Evolutionary conservation across 257 asterid species (phyloP).

Genomic region (Anisodus acutangulus): DNA sequence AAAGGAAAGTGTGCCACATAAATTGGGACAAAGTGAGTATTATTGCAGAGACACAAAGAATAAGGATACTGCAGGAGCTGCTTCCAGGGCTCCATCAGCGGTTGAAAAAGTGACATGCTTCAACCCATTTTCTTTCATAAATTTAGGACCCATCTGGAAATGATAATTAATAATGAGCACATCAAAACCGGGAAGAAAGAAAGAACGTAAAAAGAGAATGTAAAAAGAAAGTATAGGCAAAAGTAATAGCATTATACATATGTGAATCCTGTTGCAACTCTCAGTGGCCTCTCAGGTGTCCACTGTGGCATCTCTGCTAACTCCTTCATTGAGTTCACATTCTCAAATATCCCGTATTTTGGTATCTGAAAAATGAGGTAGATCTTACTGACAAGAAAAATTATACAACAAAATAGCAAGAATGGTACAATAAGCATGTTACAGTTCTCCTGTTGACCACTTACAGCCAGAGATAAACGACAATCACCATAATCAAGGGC

Average conservation of each 20-base stretch:
- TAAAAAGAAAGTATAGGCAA: not conserved
- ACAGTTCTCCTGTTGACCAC: conserved; percentile 34
- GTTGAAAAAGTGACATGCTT: conserved; percentile 79
- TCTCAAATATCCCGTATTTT: conserved; percentile 94
- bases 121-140: conserved; percentile 83
- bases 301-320: conserved; percentile 93
- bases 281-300: conserved; percentile 89
- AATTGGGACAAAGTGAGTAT: too few species aligned
- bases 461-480: conserved; percentile 88
- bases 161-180: conserved; percentile 22
- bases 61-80: conserved; percentile 63
- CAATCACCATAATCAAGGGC: conserved; percentile 94
- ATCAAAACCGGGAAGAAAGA: not conserved
- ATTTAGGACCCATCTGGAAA: conserved; percentile 87
- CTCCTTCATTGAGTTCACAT: conserved; percentile 82
- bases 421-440: not conserved
- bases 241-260: conserved; percentile 55
- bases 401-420: conserved; percentile 4
- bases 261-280: conserved; percentile 97
- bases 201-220: not conserved
- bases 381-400: conserved; percentile 28
- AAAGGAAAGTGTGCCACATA: too few species aligned
- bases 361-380: conserved; percentile 66
- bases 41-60: not conserved
- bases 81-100: conserved; percentile 98